Evolutionary conservation across 2,329 filamentous ascomycete species (phyloP), one percentile per base, ranked within the genome.

Genomic region (Dryadomyces quercivorus): DNA sequence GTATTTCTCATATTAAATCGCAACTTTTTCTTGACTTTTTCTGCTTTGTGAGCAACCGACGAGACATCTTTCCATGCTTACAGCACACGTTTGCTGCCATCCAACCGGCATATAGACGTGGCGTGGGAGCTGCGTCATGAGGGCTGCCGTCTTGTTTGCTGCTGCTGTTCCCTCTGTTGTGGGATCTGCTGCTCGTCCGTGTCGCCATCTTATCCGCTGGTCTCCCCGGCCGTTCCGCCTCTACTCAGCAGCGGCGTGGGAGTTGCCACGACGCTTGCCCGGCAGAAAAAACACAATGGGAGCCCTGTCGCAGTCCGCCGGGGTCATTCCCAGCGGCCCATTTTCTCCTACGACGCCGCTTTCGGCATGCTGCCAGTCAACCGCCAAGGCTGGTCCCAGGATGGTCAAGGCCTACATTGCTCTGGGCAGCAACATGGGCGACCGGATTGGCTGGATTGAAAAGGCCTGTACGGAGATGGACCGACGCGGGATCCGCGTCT

Each of bases 371-470:
- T 56, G 58, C 54, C 57, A 56, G 53, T 49, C 56, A 26, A 34
- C 36, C 15, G 51, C 36, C 3, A 20, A 20, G 2, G 36, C 5
- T 5, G 21, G 10, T 16, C 36, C 26, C 8, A 18, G 20, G 21
- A 22, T 10, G 34, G 36, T 36, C 61, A 70, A 67, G 47, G 89
- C 86, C 0, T 95, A 88, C 66, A 81, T 98, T 62, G 93, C 92
- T 8, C 74, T 98, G 7, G 93, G 93, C 1, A 95, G 91, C 70
- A 98, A 98, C 67, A 70, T 97, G 52, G 92, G 91, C 5, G 84
- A 97, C 65, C 84, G 91, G 45, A 77, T 95, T 52, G 78, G 76
- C 45, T 86, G 85, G 79, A 94, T 98, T 60, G 90, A 96, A 67
- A 75, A 78, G 62, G 92, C 93, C 0, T 91, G 90, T 66, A 75